Conservation (phyloP, 495 filamentous ascomycete species). For the Lasiosphaeria miniovina region DNA sequence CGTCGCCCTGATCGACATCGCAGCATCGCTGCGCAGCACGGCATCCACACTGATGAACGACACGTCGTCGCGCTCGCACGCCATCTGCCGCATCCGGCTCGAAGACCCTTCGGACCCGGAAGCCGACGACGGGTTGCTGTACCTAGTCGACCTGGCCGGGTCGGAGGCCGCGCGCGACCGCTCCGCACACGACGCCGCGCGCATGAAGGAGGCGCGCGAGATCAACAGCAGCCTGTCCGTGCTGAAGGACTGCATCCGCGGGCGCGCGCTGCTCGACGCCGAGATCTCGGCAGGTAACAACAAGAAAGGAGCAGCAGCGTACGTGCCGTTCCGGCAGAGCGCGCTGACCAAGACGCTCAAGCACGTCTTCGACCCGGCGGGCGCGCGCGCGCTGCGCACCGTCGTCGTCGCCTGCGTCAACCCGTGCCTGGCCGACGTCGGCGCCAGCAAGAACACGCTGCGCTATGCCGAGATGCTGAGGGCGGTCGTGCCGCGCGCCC, state of each 20-base stretch:
- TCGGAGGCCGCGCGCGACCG: slow-evolving; percentile 39
- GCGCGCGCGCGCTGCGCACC: slow-evolving; percentile 19
- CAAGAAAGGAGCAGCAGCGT: slow-evolving; percentile 10
- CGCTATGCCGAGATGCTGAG: slow-evolving; percentile 25
- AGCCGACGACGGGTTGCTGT: slow-evolving; percentile 38
- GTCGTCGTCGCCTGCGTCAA: slow-evolving; percentile 28
- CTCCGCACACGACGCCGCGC: slow-evolving; percentile 25
- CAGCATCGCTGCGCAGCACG: slow-evolving; percentile 20
- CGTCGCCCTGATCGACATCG: slow-evolving; percentile 14
- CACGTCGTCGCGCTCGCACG: slow-evolving; percentile 47
- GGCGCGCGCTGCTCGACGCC: slow-evolving; percentile 22
- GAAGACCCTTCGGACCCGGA: slow-evolving; percentile 15
- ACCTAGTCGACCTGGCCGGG: slow-evolving; percentile 48
- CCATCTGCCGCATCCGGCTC: slow-evolving; percentile 46
- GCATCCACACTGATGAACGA: slow-evolving; percentile 40
- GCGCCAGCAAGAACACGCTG: slow-evolving; percentile 27
- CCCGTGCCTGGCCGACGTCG: slow-evolving; percentile 24
- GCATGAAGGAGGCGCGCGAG: slow-evolving; percentile 42
- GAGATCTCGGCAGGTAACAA: slow-evolving; percentile 1
- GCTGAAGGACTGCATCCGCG: slow-evolving; percentile 43
- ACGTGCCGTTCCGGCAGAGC: slow-evolving; percentile 27
- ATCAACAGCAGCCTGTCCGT: slow-evolving; percentile 47
- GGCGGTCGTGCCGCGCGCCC: slow-evolving; percentile 12
- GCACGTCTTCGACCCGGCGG: slow-evolving; percentile 27
- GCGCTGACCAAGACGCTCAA: slow-evolving; percentile 29